These are phyloP conservation scores for Castanea sativa DNA, from an alignment of 306 rosid species.

Conservation along the genomic window DNA sequence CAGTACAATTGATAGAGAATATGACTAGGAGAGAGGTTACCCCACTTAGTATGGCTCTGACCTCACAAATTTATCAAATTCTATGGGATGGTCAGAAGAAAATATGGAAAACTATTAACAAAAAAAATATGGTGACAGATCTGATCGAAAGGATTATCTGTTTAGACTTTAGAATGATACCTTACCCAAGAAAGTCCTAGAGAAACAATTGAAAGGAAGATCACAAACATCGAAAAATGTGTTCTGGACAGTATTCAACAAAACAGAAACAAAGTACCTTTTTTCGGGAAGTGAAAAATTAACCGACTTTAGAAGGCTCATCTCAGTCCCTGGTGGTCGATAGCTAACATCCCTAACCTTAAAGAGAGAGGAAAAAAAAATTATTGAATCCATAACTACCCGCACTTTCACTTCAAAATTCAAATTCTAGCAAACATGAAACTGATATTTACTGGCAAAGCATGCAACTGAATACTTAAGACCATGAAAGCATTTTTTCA, in stretches of 20 bases:
- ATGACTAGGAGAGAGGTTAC: background rate
- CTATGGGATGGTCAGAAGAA: background rate
- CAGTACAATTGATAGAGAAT: background rate
- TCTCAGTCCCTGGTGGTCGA: conserved; percentile 86
- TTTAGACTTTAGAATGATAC: background rate
- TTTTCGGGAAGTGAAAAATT: conserved; percentile 77
- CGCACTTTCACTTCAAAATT: background rate
- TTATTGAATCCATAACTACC: conserved; percentile 3
- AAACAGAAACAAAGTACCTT: conserved; percentile 39
- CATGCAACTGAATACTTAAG: conserved; percentile 4
- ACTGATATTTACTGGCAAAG: background rate
- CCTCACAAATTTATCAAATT: background rate
- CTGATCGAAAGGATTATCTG: background rate
- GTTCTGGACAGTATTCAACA: background rate
- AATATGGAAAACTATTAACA: background rate
- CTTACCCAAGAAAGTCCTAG: background rate
- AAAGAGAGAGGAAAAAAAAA: background rate
- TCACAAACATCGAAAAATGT: background rate
- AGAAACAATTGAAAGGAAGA: conserved; percentile 3
- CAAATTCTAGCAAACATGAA: background rate
- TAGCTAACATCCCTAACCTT: conserved; percentile 80
- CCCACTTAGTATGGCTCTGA: background rate
- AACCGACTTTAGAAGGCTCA: conserved; percentile 61
- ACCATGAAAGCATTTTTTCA: background rate
- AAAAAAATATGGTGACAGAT: background rate